A percentile compares a stretch with the other conserved stretches of the same genome.
Evolutionary conservation across 139 green algal genomes (phyloP).

Genomic region (Nannochloris sp.): DNA sequence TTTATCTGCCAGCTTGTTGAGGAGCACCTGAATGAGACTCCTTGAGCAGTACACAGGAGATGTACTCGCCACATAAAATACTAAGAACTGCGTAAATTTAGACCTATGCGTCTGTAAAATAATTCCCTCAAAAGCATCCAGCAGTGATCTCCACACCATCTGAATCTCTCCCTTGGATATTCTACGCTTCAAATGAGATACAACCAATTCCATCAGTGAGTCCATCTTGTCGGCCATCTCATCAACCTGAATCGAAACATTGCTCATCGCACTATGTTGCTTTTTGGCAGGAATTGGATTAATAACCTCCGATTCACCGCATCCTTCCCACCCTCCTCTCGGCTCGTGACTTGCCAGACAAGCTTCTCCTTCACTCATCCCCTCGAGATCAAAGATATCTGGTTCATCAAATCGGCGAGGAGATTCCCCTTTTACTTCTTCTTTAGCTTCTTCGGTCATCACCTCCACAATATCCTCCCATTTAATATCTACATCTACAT

Average conservation of each 20-base stretch:
- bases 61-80: conserved; percentile 53
- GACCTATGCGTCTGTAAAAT: conserved; percentile 73
- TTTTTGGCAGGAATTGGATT: not conserved
- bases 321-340: conserved; percentile 55
- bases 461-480: conserved; percentile 81
- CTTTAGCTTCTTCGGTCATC: conserved; percentile 34
- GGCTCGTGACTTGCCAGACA: not conserved
- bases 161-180: conserved; percentile 32
- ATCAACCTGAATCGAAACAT: conserved; percentile 10
- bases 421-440: conserved; percentile 37
- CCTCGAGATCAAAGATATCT: conserved; percentile 77
- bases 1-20: conserved; percentile 38
- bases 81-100: conserved; percentile 88
- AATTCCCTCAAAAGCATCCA: conserved; percentile 57
- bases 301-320: not conserved
- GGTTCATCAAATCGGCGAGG: conserved; percentile 38
- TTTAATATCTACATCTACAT: conserved; percentile 73
- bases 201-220: conserved; percentile 73
- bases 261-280: not conserved
- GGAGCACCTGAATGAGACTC: conserved; percentile 46
- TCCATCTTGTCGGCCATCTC: conserved; percentile 80
- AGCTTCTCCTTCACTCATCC: conserved; percentile 53
- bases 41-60: conserved; percentile 32
- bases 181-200: conserved; percentile 56
- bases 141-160: conserved; percentile 48